Evolutionary conservation across 2,329 filamentous ascomycete genomes (phyloP), one percentile per base, ranked within the genome.

Genomic region (Chaetomium strumarium): DNA sequence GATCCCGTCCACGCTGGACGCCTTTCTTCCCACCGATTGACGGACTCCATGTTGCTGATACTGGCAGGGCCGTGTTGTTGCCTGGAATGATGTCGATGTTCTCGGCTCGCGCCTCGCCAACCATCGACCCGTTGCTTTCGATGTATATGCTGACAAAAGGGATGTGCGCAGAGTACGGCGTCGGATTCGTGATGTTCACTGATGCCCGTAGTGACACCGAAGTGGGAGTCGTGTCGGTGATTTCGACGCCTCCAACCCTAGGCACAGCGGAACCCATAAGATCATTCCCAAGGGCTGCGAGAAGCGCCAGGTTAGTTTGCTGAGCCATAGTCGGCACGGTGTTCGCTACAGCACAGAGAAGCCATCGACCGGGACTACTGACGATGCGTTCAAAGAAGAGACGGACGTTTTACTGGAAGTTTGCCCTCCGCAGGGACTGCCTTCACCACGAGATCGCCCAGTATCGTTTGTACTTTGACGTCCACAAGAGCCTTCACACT

Each of bases 371-470:
- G 51, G 58, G 64, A 64, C 59, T 65, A 73, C 68, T 70, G 44
- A 61, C 60, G 66, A 68, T 67, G 65, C 64, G 69, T 71, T 68
- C 63, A 70, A 74, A 78, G 74, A 71, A 76, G 77, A 71, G 76
- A 89, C 91, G 83, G 85, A 96, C 90, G 88, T 81, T 95, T 95
- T 75, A 97, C 82, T 71, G 88, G 88, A 66, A 99, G 84, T 64
- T 85, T 81, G 62, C 93, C 91, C 74, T 90, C 79, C 68, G 83
- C 90, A 44, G 92, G 92, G 63, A 99, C 86, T 60, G 86, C 83
- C 68, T 88, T 89, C 63, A 97, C 75, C 49, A 86, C 79, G 64
- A 97, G 80, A 61, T 85, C 76, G 45, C 93, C 93, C 58, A 99
- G 76, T 24, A 86, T 84, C 30, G 91, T 96, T 53, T 83, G 76